Evolutionary conservation across 1,284 basidiomycete species (phyloP).

Genomic region (Malassezia vespertilionis): DNA sequence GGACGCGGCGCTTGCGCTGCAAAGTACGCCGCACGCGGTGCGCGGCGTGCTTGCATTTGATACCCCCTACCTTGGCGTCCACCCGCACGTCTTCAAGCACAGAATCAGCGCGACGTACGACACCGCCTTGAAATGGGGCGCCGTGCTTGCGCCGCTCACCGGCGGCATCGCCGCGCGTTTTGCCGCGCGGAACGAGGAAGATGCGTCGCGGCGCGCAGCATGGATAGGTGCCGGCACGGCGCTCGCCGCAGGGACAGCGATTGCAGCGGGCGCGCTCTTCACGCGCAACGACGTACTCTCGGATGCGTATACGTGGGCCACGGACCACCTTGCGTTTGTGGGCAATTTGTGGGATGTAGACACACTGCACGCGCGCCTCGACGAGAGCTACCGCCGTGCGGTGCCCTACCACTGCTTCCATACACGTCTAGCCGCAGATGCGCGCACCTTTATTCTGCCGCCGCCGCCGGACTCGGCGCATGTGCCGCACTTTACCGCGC

Average conservation of each 20-base stretch:
- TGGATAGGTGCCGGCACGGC: constrained; percentile 22
- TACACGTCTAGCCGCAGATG: constrained; percentile 21
- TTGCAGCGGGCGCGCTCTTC: constrained; percentile 59
- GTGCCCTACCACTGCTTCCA: constrained; percentile 51
- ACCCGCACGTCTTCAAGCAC: constrained; percentile 77
- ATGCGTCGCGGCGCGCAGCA: constrained; percentile 5
- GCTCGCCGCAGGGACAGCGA: constrained; percentile 61
- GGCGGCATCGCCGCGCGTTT: constrained; percentile 23
- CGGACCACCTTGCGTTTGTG: constrained; percentile 82
- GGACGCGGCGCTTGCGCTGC: constrained; percentile 57
- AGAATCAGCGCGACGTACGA: constrained; percentile 62
- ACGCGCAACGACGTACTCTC: constrained; percentile 55
- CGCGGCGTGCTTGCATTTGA: constrained; percentile 75
- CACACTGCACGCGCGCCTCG: constrained; percentile 54
- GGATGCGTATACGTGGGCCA: constrained; percentile 55
- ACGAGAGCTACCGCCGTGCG: constrained; percentile 20
- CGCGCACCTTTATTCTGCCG: constrained; percentile 37
- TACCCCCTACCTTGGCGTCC: constrained; percentile 57
- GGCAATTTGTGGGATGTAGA: constrained; percentile 73
- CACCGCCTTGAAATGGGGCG: not conserved
- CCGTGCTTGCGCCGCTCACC: constrained; percentile 45
- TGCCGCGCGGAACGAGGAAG: constrained; percentile 1
- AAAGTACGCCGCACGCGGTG: constrained; percentile 53
- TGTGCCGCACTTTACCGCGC: constrained; percentile 24
- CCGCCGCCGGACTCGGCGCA: constrained; percentile 19